Percentiles rank a stretch among this genome's conserved stretches.
These are phyloP conservation scores for Mycosphaerella sp. DNA, from an alignment of 2,329 filamentous ascomycete species.

Conservation along the genomic window DNA sequence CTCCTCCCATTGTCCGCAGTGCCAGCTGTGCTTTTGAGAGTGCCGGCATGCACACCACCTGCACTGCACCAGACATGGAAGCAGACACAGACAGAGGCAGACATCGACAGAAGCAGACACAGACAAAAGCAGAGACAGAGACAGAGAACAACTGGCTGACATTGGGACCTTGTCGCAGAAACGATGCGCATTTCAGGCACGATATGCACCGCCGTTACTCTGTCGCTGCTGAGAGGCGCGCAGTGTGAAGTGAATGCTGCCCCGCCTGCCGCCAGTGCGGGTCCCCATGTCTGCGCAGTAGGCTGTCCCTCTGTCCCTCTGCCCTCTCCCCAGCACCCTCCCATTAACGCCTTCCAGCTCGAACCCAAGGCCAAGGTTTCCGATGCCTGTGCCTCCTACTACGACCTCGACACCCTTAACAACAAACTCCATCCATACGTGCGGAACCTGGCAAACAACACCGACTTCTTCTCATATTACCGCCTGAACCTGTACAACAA, in stretches of 20 bases:
- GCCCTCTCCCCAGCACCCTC: neutral
- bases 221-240: neutral
- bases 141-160: neutral
- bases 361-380: constrained; percentile 83
- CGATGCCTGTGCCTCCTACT: constrained; percentile 91
- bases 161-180: neutral
- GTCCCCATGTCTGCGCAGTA: constrained; percentile 47
- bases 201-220: neutral
- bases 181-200: neutral
- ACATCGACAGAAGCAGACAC: no score
- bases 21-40: no score
- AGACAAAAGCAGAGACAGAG: no score
- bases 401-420: constrained; percentile 81
- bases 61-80: neutral
- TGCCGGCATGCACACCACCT: no score
- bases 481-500: constrained; percentile 92
- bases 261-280: constrained; percentile 33
- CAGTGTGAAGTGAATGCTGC: neutral
- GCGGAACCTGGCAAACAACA: constrained; percentile 72
- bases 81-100: no score
- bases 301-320: neutral
- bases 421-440: constrained; percentile 66
- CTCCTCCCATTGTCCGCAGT: no score
- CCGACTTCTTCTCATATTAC: constrained; percentile 98
- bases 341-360: constrained; percentile 41